A percentile compares a stretch with the other conserved stretches of the same genome.
phyloP scores from a whole-genome alignment of 352 stramenopile species.

The Phytophthora pisi region DNA sequence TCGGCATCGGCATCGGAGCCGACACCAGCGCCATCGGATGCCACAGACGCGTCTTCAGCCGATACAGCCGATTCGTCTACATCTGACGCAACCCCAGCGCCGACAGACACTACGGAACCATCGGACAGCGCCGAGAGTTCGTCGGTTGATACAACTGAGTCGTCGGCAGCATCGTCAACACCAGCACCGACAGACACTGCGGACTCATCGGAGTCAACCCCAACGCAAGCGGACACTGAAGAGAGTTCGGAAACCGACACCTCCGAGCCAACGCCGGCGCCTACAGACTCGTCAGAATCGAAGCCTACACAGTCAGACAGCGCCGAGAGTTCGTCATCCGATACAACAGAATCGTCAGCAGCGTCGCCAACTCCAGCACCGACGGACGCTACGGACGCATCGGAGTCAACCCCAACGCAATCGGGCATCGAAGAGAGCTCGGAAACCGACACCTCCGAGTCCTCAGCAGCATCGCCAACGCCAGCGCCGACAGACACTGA shows the following conservation, averaged over 20 bases:
- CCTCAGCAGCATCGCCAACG: not conserved
- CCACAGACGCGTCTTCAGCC: not conserved
- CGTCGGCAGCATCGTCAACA: not conserved
- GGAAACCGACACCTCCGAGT: not conserved
- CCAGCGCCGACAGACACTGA: not conserved
- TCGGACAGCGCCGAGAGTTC: not conserved
- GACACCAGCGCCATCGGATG: not conserved
- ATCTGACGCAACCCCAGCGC: slow-evolving; percentile 7
- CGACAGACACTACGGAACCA: not conserved
- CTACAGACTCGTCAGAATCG: not conserved
- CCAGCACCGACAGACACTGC: not conserved
- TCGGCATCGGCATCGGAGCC: slow-evolving; percentile 7
- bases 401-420: not conserved
- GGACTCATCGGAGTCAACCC: slow-evolving; percentile 1
- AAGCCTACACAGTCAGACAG: not conserved
- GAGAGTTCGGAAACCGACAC: not conserved
- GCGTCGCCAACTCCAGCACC: not conserved
- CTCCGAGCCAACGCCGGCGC: not conserved
- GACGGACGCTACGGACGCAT: not conserved
- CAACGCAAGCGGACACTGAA: not conserved
- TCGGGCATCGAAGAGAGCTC: not conserved
- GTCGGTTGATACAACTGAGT: not conserved
- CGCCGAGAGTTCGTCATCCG: no score
- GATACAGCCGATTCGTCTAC: slow-evolving; percentile 4
- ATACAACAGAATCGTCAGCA: not conserved